These are phyloP conservation scores for Suillus clintonianus DNA, from an alignment of 768 basidiomycete species.

Conservation along the genomic window DNA sequence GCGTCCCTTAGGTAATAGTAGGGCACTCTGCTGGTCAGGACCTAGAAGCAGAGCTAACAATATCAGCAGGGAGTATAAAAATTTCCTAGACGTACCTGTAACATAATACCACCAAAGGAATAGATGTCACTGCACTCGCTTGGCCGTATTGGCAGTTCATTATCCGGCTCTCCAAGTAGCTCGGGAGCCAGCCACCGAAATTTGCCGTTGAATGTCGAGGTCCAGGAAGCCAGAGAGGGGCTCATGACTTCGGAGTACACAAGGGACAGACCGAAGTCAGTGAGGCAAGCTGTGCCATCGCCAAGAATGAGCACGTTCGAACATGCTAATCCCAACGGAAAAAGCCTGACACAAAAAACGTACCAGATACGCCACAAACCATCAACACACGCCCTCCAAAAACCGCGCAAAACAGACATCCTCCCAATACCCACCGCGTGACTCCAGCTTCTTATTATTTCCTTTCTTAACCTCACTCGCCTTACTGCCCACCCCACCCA, in stretches of 20 bases:
- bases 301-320: constrained; percentile 36
- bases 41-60: not conserved
- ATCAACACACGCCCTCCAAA: constrained; percentile 79
- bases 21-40: constrained; percentile 14
- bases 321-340: not conserved
- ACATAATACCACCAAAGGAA: constrained; percentile 42
- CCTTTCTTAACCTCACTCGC: constrained; percentile 25
- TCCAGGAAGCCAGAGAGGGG: constrained; percentile 8
- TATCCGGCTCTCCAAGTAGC: constrained; percentile 23
- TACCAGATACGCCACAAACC: constrained; percentile 87
- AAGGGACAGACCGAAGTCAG: constrained; percentile 46
- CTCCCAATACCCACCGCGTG: constrained; percentile 74
- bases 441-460: constrained; percentile 35
- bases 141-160: not conserved
- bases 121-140: constrained; percentile 39
- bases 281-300: constrained; percentile 37
- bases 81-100: constrained; percentile 12
- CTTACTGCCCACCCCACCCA: not conserved
- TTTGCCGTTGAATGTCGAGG: constrained; percentile 22
- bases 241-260: constrained; percentile 37
- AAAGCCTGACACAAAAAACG: constrained; percentile 21
- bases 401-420: constrained; percentile 84
- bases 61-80: constrained; percentile 31
- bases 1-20: constrained; percentile 23
- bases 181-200: constrained; percentile 45